Evolutionary conservation across 768 basidiomycete species (phyloP).

Genomic region (Trametes gibbosa): DNA sequence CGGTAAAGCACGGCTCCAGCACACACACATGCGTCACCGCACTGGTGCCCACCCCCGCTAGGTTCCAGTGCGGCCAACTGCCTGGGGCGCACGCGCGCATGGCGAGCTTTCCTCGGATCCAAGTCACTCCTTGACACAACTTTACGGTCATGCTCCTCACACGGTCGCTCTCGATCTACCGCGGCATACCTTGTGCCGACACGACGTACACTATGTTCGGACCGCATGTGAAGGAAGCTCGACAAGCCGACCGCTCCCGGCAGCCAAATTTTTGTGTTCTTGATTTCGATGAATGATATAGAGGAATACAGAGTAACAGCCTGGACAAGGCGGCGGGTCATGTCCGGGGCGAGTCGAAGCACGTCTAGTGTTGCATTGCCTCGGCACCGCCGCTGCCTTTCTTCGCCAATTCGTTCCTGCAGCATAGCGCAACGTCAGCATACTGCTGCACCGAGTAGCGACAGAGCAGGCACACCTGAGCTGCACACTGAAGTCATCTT

Average conservation of each 20-base stretch:
- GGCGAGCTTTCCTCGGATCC: neutral
- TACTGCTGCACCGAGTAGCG: neutral
- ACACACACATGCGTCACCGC: constrained; percentile 1
- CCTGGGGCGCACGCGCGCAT: neutral
- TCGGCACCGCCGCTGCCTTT: constrained; percentile 24
- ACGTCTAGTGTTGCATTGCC: constrained; percentile 29
- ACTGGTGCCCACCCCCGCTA: neutral
- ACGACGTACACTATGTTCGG: neutral
- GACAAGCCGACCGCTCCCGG: no score
- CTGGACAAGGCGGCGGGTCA: no score
- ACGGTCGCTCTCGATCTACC: neutral
- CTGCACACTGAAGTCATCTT: constrained; percentile 95
- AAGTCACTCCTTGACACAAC: neutral
- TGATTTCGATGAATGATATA: constrained; percentile 1
- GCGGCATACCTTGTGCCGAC: neutral
- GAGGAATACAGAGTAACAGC: neutral
- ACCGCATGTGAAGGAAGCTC: no score
- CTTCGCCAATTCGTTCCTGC: constrained; percentile 29
- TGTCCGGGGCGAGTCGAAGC: neutral
- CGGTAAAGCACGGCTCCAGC: neutral
- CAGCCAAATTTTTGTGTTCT: neutral
- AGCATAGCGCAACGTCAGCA: neutral
- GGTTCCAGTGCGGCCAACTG: neutral
- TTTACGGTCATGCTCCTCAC: neutral
- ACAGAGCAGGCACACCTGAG: constrained; percentile 67